Base-by-base conservation (phyloP, 78 protist species). In the Tieghemostelium lacteum region DNA sequence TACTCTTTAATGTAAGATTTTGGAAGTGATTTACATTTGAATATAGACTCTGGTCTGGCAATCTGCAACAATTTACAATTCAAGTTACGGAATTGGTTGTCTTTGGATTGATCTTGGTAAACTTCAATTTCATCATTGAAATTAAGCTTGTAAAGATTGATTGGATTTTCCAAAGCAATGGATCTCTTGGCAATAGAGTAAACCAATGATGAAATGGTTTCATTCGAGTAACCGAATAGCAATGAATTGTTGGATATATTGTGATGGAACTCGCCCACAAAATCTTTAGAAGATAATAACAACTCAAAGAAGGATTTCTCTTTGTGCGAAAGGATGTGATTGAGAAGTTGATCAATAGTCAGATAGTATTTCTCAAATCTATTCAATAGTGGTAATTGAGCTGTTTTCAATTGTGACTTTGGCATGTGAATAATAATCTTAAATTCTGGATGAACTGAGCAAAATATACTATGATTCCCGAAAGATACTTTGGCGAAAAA, bases 391-490 rank as follows among this genome's bases (percentile, higher is more conserved):
- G 93, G 93, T 19, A 60, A 42, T n/a, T 63, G 93, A 31, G 76
- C 55, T 19, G 4, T 7, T 1, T 42, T 10, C 31, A 86, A n/a
- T 45, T 45, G 40, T 29, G 93, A 86, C 3, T 55, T 50, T 73
- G 93, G 93, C 14, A 86, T 14, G 42, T 86, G 93, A 6, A 86
- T 74, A 49, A 86, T 71, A 31, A 86, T 62, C 40, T 60, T 73
- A 37, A 86, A 86, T 5, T 86, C 73, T 7, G 93, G 93, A 67
- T 86, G 87, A 20, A 86, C 93, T 22, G 65, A 67, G 14, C 71
- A 50, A 75, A 66, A 65, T 20, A 73, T 57, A 6, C 80, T 40
- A 31, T 86, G 78, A 2, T 34, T 67, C 7, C 85, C 93, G 55
- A 73, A 75, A 8, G 87, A 73, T 26, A 86, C 73, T 28, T 71